phyloP scores from a whole-genome alignment of 2,329 filamentous ascomycete genomes.

The Xylaria sp. region DNA sequence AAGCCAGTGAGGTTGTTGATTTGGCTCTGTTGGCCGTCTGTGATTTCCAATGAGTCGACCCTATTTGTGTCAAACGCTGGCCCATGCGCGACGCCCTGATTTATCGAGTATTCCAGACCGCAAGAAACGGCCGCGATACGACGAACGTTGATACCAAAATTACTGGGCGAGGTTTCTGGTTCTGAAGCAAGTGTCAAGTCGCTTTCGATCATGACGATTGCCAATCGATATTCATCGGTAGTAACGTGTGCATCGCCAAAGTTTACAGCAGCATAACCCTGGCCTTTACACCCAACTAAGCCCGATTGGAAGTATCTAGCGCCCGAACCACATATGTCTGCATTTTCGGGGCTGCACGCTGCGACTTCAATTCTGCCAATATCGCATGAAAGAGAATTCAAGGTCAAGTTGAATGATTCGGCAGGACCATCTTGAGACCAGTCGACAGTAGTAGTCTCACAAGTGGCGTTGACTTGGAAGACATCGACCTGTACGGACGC shows the following conservation, averaged over 20 bases:
- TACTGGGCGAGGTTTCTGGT: background rate
- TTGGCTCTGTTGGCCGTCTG: background rate
- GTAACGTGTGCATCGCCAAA: background rate
- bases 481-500: background rate
- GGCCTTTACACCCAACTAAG: background rate
- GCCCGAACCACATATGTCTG: background rate
- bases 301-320: background rate
- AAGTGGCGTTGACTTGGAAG: constrained; percentile 6
- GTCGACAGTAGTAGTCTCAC: constrained; percentile 3
- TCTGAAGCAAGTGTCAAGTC: background rate
- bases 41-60: constrained; percentile 10
- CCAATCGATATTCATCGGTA: background rate
- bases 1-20: background rate
- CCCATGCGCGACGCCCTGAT: constrained; percentile 6
- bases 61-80: constrained; percentile 16
- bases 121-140: constrained; percentile 7
- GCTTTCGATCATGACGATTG: background rate
- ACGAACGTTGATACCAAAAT: background rate
- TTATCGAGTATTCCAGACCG: constrained; percentile 10
- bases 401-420: background rate
- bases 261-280: background rate
- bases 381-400: background rate
- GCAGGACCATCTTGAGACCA: background rate
- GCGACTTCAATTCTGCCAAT: background rate
- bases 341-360: background rate